These are phyloP conservation scores for Fusarium tjaetaba DNA, from an alignment of 2,329 filamentous ascomycete genomes.

Conservation along the genomic window DNA sequence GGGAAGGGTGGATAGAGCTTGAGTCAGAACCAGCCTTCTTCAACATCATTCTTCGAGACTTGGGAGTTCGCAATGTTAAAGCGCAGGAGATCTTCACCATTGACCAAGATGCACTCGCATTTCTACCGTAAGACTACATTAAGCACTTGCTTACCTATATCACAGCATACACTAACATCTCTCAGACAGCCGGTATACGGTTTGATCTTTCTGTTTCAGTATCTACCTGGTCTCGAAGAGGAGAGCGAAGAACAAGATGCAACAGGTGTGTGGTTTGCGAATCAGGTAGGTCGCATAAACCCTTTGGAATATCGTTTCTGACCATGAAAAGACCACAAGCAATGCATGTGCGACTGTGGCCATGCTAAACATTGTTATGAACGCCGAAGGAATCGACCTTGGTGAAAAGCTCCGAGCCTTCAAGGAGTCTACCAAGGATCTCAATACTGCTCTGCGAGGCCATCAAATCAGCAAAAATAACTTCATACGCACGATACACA, in stretches of 20 bases:
- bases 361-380: constrained; percentile 93
- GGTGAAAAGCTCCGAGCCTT: constrained; percentile 77
- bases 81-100: constrained; percentile 81
- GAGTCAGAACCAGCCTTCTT: constrained; percentile 93
- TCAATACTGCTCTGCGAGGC: constrained; percentile 79
- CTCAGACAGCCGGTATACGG: constrained; percentile 80
- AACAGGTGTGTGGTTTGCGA: constrained; percentile 87
- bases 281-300: constrained; percentile 69
- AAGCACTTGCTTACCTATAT: background rate
- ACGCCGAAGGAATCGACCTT: constrained; percentile 72
- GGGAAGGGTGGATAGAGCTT: constrained; percentile 82
- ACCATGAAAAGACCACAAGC: constrained; percentile 68
- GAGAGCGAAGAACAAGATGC: constrained; percentile 65
- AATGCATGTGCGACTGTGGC: constrained; percentile 95
- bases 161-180: constrained; percentile 11
- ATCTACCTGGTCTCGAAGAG: constrained; percentile 61
- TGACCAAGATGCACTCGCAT: constrained; percentile 71
- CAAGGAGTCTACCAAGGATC: constrained; percentile 73
- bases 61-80: constrained; percentile 78
- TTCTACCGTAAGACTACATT: constrained; percentile 64
- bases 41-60: constrained; percentile 81
- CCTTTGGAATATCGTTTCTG: background rate
- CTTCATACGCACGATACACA: constrained; percentile 84
- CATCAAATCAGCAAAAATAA: constrained; percentile 77
- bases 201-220: constrained; percentile 89